Base-by-base conservation (phyloP, 306 rosid genomes). In the Sicyos baderoa region DNA sequence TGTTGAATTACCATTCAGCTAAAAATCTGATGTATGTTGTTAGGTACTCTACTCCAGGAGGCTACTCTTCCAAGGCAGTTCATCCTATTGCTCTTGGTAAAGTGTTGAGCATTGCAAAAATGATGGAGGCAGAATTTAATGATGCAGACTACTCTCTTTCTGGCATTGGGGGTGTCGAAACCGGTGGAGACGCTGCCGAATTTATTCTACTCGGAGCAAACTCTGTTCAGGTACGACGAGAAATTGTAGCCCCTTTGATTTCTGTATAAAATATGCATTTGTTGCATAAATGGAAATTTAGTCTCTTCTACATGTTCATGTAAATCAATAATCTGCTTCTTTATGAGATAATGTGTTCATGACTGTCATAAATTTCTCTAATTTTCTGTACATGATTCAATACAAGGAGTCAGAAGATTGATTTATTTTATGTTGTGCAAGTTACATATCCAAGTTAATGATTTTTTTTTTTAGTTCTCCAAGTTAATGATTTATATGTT, bases 41-140 rank as follows among this genome's bases (percentile, higher is more conserved):
- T 77, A 93, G 98, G 79, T 93, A 93, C 80, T 93, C 98, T 58
- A 93, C 98, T 78, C 98, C 98, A 15, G 98, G 98, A 5, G 98
- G 98, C 55, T 93, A 89, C 82, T 93, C 98, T 70, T 89, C 97
- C 29, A 89, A 76, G 81, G 98, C 98, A 42, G 98, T 93, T 51
- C 98, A 93, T 79, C 98, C 97, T 40, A 93, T 93, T 75, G 99
- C 99, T 14, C 94, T 93, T 59, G 97, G 86, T 44, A 93, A 93
- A 84, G 97, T 93, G 79, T 86, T 93, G 97, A 93, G 40, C 66
- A 93, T 93, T 45, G 96, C 94, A 29, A 88, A 90, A 59, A 83
- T 93, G 97, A 90, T 93, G 89, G 82, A 81, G 76, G 65, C 88
- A 1, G 94, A 93, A 75, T 93, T 93, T 77, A 85, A 80, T 61